Evolutionary conservation across 192 early-diverging fungal genomes (phyloP), one percentile per base, ranked within the genome.

Genomic region (Hyaloraphidium curvatum): DNA sequence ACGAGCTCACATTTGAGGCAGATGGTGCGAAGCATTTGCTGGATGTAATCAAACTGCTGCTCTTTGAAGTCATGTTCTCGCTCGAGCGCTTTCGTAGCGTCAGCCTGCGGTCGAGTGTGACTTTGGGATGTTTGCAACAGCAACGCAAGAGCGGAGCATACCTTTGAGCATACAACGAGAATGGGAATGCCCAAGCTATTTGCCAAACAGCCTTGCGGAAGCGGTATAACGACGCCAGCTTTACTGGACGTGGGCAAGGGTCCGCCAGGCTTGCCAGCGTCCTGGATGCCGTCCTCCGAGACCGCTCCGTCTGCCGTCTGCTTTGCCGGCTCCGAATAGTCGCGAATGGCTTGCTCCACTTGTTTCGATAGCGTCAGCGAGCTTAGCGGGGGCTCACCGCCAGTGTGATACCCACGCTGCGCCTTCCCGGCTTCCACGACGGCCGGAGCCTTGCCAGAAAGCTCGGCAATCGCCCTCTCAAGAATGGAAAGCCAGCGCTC

Each of bases 41-140:
- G 91, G 56, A 97, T 87, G 64, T 81, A 92, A 62, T 97, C 93
- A 67, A 97, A 91, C 33, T 82, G 80, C 55, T 91, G 89, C 50
- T 97, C 91, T 59, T 78, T 79, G 63, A 76, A 93, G 17, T 80
- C 87, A 26, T 74, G 66, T 30, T 87, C 82, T 33, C 82, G 77
- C 66, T 91, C 90, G 56, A 92, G 60, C 30, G 58, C 60, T 57
- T 66, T 69, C 51, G 86, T 77, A 11, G 70, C 55, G 55, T 97
- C 92, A 23, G 79, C 61, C 78, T 81, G 57, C 16, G 35, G 43
- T 51, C 26, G 35, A 62, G 2, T 7, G 9, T 22, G 26, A 26
- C 37, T 25, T 1, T 1, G 5, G 9, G 28, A 39, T 14, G 3
- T 56, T 30, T 3, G 7, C 19, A 16, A 21, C 27, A 54, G 17